Conservation (phyloP, 2,329 filamentous ascomycete genomes). For the Colletotrichum aenigma region DNA sequence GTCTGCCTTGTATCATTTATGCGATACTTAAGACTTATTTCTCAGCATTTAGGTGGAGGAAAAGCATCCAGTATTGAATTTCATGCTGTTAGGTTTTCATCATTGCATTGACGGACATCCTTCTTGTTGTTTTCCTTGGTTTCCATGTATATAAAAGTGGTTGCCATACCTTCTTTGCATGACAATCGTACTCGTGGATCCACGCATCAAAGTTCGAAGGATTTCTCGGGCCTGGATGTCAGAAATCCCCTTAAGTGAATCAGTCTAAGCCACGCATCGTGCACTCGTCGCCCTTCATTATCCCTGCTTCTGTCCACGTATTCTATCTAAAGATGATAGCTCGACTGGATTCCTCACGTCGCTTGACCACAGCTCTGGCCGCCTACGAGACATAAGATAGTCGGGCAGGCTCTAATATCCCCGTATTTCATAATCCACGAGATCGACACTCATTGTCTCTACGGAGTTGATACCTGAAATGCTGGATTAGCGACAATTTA, state of each 20-base stretch:
- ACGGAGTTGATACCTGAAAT: not conserved
- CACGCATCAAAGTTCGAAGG: fast-evolving
- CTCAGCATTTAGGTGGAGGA: not conserved
- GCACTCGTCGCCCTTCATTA: not conserved
- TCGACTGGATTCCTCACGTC: not conserved
- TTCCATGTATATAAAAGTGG: not conserved
- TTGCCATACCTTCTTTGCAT: not conserved
- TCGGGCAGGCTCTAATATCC: no score
- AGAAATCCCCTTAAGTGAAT: not conserved
- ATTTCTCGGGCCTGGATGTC: no score
- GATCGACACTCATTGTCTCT: not conserved
- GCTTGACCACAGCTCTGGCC: not conserved
- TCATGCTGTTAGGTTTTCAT: not conserved
- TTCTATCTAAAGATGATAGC: not conserved
- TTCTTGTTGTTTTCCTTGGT: fast-evolving
- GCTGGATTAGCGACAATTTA: not conserved
- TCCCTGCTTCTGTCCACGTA: not conserved
- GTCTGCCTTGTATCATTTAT: no score
- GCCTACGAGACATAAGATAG: not conserved
- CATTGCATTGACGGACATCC: not conserved
- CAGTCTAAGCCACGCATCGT: fast-evolving
- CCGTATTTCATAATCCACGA: no score
- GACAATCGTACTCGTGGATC: not conserved
- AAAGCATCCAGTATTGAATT: fast-evolving
- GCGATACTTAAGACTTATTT: not conserved